Conservation (phyloP, 2,329 filamentous ascomycete genomes). For the Coniochaeta hoffmannii region DNA sequence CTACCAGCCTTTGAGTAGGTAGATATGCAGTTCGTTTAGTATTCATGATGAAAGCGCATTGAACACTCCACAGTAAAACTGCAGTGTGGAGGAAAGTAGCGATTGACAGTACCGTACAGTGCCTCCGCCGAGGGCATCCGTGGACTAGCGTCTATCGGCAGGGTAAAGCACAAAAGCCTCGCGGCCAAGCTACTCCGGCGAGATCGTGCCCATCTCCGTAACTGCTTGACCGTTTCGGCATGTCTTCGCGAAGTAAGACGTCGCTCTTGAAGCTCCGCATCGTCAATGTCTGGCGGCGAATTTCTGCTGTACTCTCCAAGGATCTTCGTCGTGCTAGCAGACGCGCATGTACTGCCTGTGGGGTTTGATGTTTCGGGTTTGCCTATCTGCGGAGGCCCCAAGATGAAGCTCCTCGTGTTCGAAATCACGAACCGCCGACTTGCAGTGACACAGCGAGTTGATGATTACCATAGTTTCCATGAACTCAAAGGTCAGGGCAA, state of each 20-base stretch:
- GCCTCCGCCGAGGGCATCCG: background rate
- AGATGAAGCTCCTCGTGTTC: too few species aligned
- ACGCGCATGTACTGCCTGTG: background rate
- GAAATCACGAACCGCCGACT: too few species aligned
- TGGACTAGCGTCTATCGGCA: background rate
- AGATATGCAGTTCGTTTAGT: too few species aligned
- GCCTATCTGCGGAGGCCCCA: too few species aligned
- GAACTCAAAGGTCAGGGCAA: too few species aligned
- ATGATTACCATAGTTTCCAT: too few species aligned
- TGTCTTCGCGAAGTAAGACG: background rate
- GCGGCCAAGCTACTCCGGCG: background rate
- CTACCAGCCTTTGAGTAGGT: too few species aligned
- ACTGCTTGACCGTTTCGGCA: background rate
- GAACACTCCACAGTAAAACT: background rate
- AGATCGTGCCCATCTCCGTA: background rate
- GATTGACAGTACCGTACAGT: background rate
- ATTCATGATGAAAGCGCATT: too few species aligned
- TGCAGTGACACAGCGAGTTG: too few species aligned
- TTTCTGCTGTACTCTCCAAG: background rate
- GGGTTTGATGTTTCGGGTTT: too few species aligned
- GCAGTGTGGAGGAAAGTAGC: background rate
- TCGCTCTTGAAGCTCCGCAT: background rate
- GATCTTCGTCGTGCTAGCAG: background rate
- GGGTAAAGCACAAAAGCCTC: background rate
- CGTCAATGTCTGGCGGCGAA: background rate